Evolutionary conservation across 345 rosid genomes (phyloP).

Genomic region (Melaleuca alternifolia): DNA sequence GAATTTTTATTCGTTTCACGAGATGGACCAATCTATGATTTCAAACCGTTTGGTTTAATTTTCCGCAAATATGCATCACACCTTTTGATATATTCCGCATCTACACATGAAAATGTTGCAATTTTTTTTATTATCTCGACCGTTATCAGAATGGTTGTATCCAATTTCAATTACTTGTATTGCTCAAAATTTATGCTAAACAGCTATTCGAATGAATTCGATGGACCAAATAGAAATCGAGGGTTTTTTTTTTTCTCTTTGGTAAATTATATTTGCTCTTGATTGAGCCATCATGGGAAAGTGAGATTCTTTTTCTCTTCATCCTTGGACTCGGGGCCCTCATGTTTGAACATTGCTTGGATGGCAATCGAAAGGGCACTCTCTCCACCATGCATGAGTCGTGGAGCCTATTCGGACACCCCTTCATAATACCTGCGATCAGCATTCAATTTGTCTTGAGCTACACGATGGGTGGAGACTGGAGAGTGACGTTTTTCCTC

Average conservation of each 20-base stretch:
- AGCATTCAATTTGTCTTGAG: not conserved
- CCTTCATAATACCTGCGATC: not conserved
- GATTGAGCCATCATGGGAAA: not conserved
- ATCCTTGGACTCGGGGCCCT: too few species aligned
- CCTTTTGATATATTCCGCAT: accelerated
- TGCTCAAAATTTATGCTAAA: accelerated
- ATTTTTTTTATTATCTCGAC: accelerated
- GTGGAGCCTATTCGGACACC: not conserved
- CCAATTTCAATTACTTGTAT: not conserved
- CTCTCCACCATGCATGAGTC: not conserved
- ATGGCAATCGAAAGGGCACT: not conserved
- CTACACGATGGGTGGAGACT: not conserved
- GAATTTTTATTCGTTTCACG: too few species aligned
- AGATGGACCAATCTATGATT: too few species aligned
- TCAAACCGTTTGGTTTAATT: not conserved
- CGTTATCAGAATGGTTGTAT: accelerated
- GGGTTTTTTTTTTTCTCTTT: accelerated
- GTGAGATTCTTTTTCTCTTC: not conserved
- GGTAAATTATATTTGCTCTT: not conserved
- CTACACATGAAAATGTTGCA: accelerated
- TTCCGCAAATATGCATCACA: accelerated
- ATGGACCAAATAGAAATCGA: not conserved
- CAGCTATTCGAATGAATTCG: not conserved
- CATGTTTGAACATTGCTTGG: not conserved
- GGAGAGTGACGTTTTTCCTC: not conserved